Base-by-base conservation (phyloP, 371 early-diverging fungal species). In the Apophysomyces variabilis region DNA sequence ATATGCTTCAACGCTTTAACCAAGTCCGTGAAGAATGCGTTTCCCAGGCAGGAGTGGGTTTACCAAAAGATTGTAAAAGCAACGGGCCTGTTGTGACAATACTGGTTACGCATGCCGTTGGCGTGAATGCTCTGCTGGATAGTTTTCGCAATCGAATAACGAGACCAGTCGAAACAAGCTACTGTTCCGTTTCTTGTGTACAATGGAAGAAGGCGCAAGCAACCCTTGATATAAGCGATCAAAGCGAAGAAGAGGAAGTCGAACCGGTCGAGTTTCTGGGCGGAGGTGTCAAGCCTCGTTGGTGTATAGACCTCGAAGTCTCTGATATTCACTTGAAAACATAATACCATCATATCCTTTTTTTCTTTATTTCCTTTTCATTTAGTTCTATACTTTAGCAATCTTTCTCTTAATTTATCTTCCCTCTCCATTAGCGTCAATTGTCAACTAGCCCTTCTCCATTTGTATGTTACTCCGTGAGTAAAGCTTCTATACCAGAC, bases 51-150 rank as follows among this genome's bases (percentile, higher is more conserved):
- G 26, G 61, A 16, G 14, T 13, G 14, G 38, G 56, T 1, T 35
- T 66, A 37, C 66, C 66, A 4, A 54, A 61, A 44, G 60, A 37
- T 38, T 50, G 43, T 37, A 56, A 21, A 32, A 50, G 38, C 39
- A 21, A 38, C 26, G 21, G 18, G 9, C 35, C 21, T 3, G 50
- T 45, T 16, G 57, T 66, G 38, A 46, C 65, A 11, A 59, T 72
- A 14, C 57, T 79, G 39, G 73, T 79, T 4, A 82, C 83, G 2
- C 83, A 82, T 58, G 83, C 76, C 8, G 69, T 77, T 1, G 79
- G 79, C 21, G 74, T 74, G 21, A 75, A 79, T 71, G 79, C 78
- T 18, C 47, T 82, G n/a, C 38, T 82, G 64, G 83, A 79, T 47
- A 67, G 72, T 21, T 78, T 78, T 62, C 50, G 77, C 54, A 69